Percentiles rank a stretch among this genome's conserved stretches.
Conservation (phyloP, 1,284 basidiomycete genomes). For the Microbotryum intermedium region DNA sequence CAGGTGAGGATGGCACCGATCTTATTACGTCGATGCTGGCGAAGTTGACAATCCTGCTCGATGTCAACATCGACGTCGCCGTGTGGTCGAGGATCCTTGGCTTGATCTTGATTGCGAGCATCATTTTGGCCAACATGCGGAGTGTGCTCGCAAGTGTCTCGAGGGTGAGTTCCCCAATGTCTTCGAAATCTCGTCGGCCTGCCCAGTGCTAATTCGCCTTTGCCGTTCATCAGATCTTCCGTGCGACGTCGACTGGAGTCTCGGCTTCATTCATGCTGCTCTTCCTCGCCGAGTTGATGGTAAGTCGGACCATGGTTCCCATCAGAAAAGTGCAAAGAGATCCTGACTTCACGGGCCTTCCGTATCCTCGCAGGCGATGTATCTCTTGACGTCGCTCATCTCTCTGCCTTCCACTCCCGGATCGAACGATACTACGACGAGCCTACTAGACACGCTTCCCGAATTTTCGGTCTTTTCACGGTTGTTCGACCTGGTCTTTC, state of each 20-base stretch:
- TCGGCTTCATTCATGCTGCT: slow-evolving; percentile 42
- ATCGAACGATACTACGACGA: slow-evolving; percentile 18
- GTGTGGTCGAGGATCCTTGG: slow-evolving; percentile 40
- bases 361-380: slow-evolving; percentile 36
- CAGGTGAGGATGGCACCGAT: slow-evolving; percentile 24
- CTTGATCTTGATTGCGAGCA: slow-evolving; percentile 39
- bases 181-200: too few species aligned
- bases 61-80: slow-evolving; percentile 39
- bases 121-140: slow-evolving; percentile 41
- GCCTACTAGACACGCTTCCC: slow-evolving; percentile 40
- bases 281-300: slow-evolving; percentile 42
- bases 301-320: slow-evolving; percentile 6
- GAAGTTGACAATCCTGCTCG: slow-evolving; percentile 35
- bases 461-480: slow-evolving; percentile 42
- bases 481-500: slow-evolving; percentile 41
- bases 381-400: slow-evolving; percentile 43
- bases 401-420: slow-evolving; percentile 38
- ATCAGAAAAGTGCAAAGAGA: too few species aligned
- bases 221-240: slow-evolving; percentile 33
- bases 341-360: not conserved
- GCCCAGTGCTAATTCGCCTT: not conserved
- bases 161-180: slow-evolving; percentile 12
- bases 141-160: slow-evolving; percentile 40
- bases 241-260: slow-evolving; percentile 39
- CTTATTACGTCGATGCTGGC: slow-evolving; percentile 34